Conservation (phyloP, 805 yeast genomes). For the Candida ascalaphidarum region DNA sequence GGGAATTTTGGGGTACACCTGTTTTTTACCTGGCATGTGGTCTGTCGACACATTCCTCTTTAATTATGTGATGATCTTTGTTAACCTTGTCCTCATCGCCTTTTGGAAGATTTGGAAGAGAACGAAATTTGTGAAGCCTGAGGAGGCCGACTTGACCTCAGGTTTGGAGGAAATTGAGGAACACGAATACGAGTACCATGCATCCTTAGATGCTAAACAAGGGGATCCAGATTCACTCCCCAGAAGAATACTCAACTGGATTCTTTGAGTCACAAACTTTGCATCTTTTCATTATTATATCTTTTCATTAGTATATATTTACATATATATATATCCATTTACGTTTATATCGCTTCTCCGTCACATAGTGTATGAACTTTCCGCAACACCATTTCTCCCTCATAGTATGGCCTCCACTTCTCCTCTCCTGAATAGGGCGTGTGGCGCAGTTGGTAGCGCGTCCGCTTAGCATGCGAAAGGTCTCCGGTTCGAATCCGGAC, state of each 20-base stretch:
- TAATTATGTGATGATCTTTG: slow-evolving; percentile 64
- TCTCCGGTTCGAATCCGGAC: slow-evolving; percentile 1
- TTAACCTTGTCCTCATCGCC: slow-evolving; percentile 19
- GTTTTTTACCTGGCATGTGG: slow-evolving; percentile 65
- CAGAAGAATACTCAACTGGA: slow-evolving; percentile 10
- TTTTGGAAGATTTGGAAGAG: slow-evolving; percentile 30
- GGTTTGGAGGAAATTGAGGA: slow-evolving; percentile 42
- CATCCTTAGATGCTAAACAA: slow-evolving; percentile 20
- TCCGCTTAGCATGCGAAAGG: slow-evolving; percentile 10
- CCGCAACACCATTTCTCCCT: too few species aligned
- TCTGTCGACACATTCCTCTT: slow-evolving; percentile 52
- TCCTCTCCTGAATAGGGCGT: slow-evolving; percentile 5
- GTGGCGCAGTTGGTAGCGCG: slow-evolving; percentile 16
- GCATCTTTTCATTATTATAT: too few species aligned
- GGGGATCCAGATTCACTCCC: slow-evolving; percentile 3
- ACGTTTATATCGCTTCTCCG: too few species aligned
- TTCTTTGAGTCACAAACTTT: too few species aligned
- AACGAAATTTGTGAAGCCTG: slow-evolving; percentile 30
- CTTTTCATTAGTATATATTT: too few species aligned
- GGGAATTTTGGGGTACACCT: slow-evolving; percentile 64
- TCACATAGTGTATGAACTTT: too few species aligned
- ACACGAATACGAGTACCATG: slow-evolving; percentile 36
- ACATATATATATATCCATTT: too few species aligned
- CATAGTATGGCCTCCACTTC: too few species aligned
- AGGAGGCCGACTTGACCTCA: slow-evolving; percentile 36